phyloP scores from a whole-genome alignment of 1,284 basidiomycete species.

The Trichosporon asahii region DNA sequence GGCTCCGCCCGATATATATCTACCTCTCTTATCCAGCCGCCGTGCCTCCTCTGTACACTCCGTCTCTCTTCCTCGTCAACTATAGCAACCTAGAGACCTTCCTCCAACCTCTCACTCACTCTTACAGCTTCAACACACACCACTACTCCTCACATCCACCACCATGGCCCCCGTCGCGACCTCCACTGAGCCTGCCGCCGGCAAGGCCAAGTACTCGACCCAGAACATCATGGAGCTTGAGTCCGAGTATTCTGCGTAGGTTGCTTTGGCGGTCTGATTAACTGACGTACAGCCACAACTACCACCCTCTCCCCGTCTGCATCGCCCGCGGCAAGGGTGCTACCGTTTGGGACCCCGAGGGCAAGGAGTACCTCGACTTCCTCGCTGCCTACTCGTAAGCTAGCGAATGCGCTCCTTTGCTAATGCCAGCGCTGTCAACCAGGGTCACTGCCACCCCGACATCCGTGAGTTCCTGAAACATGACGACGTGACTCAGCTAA shows the following conservation, averaged over 20 bases:
- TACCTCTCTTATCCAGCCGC: background rate
- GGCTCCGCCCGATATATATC: background rate
- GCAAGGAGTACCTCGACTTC: constrained; percentile 91
- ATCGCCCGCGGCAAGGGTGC: constrained; percentile 87
- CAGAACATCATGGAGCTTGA: constrained; percentile 76
- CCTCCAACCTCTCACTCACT: background rate
- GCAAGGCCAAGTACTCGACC: constrained; percentile 49
- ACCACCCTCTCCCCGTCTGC: constrained; percentile 92
- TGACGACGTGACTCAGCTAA: constrained; percentile 10
- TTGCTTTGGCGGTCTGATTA: constrained; percentile 1
- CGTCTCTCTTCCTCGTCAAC: background rate
- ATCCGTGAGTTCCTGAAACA: constrained; percentile 38
- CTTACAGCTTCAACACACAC: background rate
- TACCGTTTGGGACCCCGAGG: constrained; percentile 94
- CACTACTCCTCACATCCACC: background rate
- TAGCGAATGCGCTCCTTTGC: background rate
- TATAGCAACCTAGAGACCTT: background rate
- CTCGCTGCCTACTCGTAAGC: constrained; percentile 91
- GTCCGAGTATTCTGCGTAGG: constrained; percentile 58
- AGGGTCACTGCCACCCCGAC: constrained; percentile 89
- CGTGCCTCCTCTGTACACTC: background rate
- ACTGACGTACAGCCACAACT: constrained; percentile 61
- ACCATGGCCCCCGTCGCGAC: constrained; percentile 38
- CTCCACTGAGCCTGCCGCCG: constrained; percentile 59
- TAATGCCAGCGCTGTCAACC: constrained; percentile 70